These are phyloP conservation scores for Saitozyma sp. DNA, from an alignment of 768 basidiomycete genomes.

Conservation along the genomic window DNA sequence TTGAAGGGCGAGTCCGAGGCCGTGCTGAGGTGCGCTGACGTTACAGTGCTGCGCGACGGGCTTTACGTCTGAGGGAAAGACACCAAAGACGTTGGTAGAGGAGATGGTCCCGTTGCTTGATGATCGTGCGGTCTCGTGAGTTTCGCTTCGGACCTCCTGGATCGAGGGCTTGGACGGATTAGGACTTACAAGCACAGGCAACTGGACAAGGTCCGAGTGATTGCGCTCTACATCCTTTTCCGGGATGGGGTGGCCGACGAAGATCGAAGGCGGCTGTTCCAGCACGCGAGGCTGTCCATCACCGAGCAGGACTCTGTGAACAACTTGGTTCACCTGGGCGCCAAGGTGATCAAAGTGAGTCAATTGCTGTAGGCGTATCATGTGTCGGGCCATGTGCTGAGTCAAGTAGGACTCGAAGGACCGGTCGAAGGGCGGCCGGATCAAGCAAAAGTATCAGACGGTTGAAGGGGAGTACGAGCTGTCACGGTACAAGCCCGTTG, in stretches of 20 bases:
- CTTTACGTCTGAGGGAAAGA: slow-evolving; percentile 82
- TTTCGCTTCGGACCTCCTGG: slow-evolving; percentile 3
- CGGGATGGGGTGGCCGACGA: slow-evolving; percentile 99
- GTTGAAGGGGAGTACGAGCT: slow-evolving; percentile 95
- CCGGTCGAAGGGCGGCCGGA: slow-evolving; percentile 70
- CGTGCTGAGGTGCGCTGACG: slow-evolving; percentile 6
- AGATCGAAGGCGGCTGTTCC: slow-evolving; percentile 88
- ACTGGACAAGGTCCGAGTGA: slow-evolving; percentile 89
- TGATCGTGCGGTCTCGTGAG: slow-evolving; percentile 77
- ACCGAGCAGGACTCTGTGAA: slow-evolving; percentile 93
- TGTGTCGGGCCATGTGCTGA: neutral
- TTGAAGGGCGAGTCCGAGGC: neutral
- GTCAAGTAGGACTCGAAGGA: slow-evolving; percentile 67
- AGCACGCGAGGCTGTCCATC: slow-evolving; percentile 83
- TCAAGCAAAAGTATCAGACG: slow-evolving; percentile 67
- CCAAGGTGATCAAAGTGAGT: slow-evolving; percentile 74
- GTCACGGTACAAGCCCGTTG: slow-evolving; percentile 83
- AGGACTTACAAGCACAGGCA: slow-evolving; percentile 59
- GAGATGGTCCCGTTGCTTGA: slow-evolving; percentile 98
- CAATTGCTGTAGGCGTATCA: neutral
- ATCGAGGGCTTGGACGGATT: too few relatives aligned
- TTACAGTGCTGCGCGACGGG: slow-evolving; percentile 89
- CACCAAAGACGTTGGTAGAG: slow-evolving; percentile 91
- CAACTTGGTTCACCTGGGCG: slow-evolving; percentile 76
- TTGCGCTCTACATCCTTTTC: slow-evolving; percentile 89